Percentiles rank a stretch among this genome's conserved stretches.
These are phyloP conservation scores for Paraurostyla sp. DNA, from an alignment of 73 alveolate genomes.

Conservation along the genomic window DNA sequence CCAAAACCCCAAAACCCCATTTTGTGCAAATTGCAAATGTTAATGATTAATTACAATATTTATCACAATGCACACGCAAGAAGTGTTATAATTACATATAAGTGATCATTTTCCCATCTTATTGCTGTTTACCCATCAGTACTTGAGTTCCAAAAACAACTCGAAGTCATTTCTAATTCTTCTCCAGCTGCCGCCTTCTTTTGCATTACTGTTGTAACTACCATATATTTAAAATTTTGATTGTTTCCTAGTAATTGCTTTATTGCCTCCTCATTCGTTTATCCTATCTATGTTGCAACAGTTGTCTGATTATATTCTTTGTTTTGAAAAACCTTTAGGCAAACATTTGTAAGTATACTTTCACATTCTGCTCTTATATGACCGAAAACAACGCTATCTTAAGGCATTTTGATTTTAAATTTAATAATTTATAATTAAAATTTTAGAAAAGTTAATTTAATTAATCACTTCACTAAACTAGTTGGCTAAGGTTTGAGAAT, in stretches of 20 bases:
- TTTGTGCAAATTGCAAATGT: too few relatives aligned
- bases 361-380: conserved; percentile 58
- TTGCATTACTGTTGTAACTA: conserved; percentile 58
- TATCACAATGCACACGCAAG: conserved; percentile 61
- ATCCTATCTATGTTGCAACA: conserved; percentile 42
- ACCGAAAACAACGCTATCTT: conserved; percentile 63
- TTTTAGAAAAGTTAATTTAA: not conserved
- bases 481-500: too few relatives aligned
- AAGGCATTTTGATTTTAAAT: conserved; percentile 62
- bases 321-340: not conserved
- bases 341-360: not conserved
- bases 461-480: too few relatives aligned
- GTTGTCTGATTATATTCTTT: conserved; percentile 53
- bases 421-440: conserved; percentile 4
- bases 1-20: too few relatives aligned
- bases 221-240: conserved; percentile 56
- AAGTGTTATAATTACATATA: conserved; percentile 38
- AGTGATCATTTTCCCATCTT: conserved; percentile 46
- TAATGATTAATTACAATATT: too few relatives aligned
- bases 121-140: conserved; percentile 57
- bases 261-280: conserved; percentile 47
- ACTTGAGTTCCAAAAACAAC: conserved; percentile 59
- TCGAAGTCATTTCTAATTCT: conserved; percentile 21
- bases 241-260: conserved; percentile 2
- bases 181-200: conserved; percentile 33